Base-by-base conservation (phyloP, 352 stramenopile genomes). In the Pythium vanterpoolii region DNA sequence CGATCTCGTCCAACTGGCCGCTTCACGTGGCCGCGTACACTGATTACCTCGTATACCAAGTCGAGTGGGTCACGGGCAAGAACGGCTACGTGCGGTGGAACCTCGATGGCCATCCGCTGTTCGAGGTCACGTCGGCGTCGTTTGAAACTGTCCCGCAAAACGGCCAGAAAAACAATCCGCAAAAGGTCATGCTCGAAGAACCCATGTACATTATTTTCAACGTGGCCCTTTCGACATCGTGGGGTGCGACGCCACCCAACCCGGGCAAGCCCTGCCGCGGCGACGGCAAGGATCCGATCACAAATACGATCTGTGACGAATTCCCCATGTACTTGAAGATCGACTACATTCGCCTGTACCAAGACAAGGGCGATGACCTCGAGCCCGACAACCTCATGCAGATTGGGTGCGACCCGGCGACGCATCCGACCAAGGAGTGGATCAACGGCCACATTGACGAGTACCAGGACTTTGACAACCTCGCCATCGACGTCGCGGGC, bases 151-250 rank as follows among this genome's bases (percentile, higher is more conserved):
- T 84, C 1, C 74, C 78, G 19, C 81, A 89, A 51, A 74, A 83
- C 49, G 30, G 26, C 0, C 62, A 60, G 36, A 79, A 69, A n/a
- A 61, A 44, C 3, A 90, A 90, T 24, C 78, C 78, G 3, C 64
- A 71, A n/a, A 90, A 88, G 48, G 56, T 88, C 19, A 86, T 87
- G 78, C 53, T 90, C 16, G 79, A 92, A 43, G 95, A 98, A 69
- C 95, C 95, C 3, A 96, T 95, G 77, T 97, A 96, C 62, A 48
- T 98, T 24, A 84, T 98, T 38, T 76, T 98, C 52, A 98, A 98
- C 73, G 96, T 96, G 4, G 93, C 93, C 1, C 71, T 98, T 16
- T 96, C 88, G 8, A 81, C 72, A 14, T 83, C 89, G 26, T 98
- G 95, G 95, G 90, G 76, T 63, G 66, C 74, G 1, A 80, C 61